A percentile compares a stretch with the other conserved stretches of the same genome.
phyloP scores from a whole-genome alignment of 371 early-diverging fungal genomes.

The Zopfochytrium polystomum region DNA sequence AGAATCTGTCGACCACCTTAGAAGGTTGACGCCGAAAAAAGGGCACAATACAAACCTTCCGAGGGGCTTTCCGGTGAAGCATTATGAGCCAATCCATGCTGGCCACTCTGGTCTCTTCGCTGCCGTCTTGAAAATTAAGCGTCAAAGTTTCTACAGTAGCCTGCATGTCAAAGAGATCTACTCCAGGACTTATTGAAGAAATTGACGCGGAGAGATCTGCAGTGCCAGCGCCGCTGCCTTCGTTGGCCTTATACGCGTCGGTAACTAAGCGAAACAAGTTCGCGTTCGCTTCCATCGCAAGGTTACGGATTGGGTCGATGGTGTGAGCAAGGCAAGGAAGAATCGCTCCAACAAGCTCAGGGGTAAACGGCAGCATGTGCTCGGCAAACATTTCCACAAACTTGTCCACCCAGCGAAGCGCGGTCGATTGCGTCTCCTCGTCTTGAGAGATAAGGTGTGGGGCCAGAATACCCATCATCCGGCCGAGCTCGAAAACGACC shows the following conservation, averaged over 20 bases:
- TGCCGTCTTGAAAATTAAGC: constrained; percentile 72
- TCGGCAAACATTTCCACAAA: constrained; percentile 76
- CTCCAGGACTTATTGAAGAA: constrained; percentile 29
- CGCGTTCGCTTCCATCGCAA: constrained; percentile 72
- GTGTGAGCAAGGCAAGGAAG: constrained; percentile 80
- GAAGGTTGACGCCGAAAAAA: background rate
- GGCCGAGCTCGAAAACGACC: constrained; percentile 63
- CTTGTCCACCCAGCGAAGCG: constrained; percentile 82
- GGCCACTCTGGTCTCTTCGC: constrained; percentile 83
- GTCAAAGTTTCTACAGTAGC: constrained; percentile 72
- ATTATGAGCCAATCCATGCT: constrained; percentile 89
- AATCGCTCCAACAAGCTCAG: constrained; percentile 70
- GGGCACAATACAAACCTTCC: constrained; percentile 43
- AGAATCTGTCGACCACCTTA: constrained; percentile 31
- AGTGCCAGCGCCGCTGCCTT: background rate
- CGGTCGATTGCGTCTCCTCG: constrained; percentile 82
- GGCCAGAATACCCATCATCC: constrained; percentile 74
- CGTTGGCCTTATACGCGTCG: constrained; percentile 38
- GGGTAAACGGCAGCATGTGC: constrained; percentile 74
- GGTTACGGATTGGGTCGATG: constrained; percentile 56
- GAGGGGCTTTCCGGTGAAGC: constrained; percentile 84
- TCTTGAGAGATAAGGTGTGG: constrained; percentile 68
- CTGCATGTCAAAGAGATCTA: constrained; percentile 62
- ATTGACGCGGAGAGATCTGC: background rate
- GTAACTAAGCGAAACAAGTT: constrained; percentile 68